Evolutionary conservation across 2,329 filamentous ascomycete genomes (phyloP).

Genomic region (Tricladium varicosporioides): DNA sequence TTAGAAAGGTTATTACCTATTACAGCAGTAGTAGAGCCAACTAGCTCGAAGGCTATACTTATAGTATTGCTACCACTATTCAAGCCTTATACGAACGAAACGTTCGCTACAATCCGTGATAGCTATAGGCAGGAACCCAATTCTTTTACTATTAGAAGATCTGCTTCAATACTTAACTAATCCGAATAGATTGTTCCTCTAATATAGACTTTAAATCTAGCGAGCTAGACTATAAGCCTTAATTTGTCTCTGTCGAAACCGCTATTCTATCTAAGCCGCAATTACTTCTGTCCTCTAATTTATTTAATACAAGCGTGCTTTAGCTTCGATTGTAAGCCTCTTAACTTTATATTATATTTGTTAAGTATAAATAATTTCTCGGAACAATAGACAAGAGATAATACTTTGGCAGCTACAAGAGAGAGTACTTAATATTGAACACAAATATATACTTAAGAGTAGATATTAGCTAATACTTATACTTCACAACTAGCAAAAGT

Average conservation of each 20-base stretch:
- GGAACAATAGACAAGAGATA: too few relatives aligned
- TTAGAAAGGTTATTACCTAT: not conserved
- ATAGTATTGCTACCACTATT: not conserved
- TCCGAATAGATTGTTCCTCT: not conserved
- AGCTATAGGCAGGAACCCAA: not conserved
- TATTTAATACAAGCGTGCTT: not conserved
- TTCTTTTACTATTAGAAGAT: not conserved
- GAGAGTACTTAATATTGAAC: too few relatives aligned
- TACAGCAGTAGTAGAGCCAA: not conserved
- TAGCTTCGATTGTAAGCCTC: not conserved
- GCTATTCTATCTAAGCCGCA: not conserved
- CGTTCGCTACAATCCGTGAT: not conserved
- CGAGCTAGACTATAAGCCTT: not conserved
- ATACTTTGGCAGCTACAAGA: too few relatives aligned
- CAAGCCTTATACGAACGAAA: not conserved
- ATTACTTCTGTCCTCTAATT: not conserved
- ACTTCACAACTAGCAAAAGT: too few relatives aligned
- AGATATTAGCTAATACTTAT: too few relatives aligned
- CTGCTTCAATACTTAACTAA: not conserved
- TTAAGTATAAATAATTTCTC: not conserved
- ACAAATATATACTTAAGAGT: too few relatives aligned
- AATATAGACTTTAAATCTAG: not conserved
- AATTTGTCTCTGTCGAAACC: not conserved
- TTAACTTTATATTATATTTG: not conserved
- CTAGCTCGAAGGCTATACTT: not conserved